These are phyloP conservation scores for Phyllosticta paracitricarpa DNA, from an alignment of 2,329 filamentous ascomycete species.

Conservation along the genomic window DNA sequence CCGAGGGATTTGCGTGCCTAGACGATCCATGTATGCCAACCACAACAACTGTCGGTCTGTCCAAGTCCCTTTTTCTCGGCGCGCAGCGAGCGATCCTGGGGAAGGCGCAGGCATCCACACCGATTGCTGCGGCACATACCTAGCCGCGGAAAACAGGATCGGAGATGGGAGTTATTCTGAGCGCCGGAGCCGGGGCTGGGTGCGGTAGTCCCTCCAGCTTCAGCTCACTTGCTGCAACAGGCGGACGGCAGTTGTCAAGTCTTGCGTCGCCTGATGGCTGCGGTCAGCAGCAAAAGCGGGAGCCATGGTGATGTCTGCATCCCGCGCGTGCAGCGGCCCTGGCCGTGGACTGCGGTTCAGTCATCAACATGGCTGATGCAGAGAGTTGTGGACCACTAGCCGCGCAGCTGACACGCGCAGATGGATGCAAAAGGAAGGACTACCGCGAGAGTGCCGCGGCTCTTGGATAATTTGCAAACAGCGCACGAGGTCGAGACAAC, in stretches of 20 bases:
- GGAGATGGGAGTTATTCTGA: background rate
- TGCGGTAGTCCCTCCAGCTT: background rate
- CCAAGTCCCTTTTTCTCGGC: background rate
- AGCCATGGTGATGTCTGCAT: background rate
- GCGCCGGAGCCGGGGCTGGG: too few species aligned
- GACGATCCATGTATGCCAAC: background rate
- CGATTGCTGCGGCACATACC: background rate
- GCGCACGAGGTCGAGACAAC: background rate
- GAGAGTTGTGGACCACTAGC: background rate
- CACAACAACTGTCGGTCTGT: background rate
- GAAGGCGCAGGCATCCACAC: background rate
- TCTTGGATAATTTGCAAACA: background rate
- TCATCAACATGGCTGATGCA: background rate
- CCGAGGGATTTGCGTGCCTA: background rate
- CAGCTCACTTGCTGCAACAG: background rate
- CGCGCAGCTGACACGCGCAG: background rate
- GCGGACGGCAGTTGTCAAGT: background rate
- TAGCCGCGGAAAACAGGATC: background rate
- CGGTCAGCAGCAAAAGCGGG: background rate
- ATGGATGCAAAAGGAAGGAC: background rate
- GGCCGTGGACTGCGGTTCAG: background rate
- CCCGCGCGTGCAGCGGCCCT: background rate
- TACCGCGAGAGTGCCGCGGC: background rate
- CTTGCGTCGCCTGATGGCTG: background rate
- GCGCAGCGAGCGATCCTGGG: background rate